These are phyloP conservation scores for Arthroderma sp. DNA, from an alignment of 2,329 filamentous ascomycete genomes.

Conservation along the genomic window DNA sequence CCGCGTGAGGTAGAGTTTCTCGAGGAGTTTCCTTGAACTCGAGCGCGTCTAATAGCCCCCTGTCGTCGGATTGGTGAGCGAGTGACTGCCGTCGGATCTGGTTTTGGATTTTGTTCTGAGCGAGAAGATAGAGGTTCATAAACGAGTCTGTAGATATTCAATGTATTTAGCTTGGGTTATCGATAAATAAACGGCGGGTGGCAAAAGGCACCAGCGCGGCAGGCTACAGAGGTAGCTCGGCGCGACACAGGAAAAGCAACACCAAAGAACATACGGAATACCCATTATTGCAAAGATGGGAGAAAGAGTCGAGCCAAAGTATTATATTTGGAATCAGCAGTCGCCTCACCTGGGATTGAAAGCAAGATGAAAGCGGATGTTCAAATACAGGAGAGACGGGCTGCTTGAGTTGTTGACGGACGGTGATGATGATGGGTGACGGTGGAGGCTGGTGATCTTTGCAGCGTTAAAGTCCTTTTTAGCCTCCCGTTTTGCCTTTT, in stretches of 20 bases:
- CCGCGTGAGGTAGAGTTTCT: background rate
- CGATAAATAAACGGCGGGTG: background rate
- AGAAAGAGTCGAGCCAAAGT: too few relatives aligned
- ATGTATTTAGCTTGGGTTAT: background rate
- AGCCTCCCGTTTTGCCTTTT: too few relatives aligned
- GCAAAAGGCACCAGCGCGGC: background rate
- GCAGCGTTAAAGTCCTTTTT: too few relatives aligned
- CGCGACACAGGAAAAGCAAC: background rate
- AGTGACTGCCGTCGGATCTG: conserved; percentile 38
- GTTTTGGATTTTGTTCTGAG: conserved; percentile 23
- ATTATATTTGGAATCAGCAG: too few relatives aligned
- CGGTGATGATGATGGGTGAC: background rate
- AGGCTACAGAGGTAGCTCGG: background rate
- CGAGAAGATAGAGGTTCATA: conserved; percentile 5
- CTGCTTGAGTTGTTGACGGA: background rate
- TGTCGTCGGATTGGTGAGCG: conserved; percentile 43
- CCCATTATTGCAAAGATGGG: conserved; percentile 20
- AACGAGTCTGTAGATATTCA: conserved; percentile 1
- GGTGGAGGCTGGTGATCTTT: background rate
- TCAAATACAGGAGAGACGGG: background rate
- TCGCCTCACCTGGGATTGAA: background rate
- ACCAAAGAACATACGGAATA: conserved; percentile 26
- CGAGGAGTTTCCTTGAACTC: background rate
- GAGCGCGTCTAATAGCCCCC: background rate
- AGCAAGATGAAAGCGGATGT: conserved; percentile 2